phyloP scores from a whole-genome alignment of 1,139 yeast species.

The Yamadazyma aaseri region DNA sequence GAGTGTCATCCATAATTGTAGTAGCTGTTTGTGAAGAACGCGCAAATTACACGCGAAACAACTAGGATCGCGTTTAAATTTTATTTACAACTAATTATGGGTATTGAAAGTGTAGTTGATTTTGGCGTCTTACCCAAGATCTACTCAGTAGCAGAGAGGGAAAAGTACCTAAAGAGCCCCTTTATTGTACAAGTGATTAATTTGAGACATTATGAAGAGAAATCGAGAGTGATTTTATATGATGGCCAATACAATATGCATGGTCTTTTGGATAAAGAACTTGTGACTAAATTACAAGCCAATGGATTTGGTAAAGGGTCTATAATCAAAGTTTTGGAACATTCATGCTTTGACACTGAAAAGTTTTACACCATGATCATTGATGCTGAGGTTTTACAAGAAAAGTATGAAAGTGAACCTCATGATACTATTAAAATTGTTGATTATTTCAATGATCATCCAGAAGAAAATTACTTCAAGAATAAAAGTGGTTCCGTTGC shows the following conservation, averaged over 20 bases:
- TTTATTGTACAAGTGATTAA: slow-evolving; percentile 48
- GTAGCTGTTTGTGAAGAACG: too few relatives aligned
- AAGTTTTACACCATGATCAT: slow-evolving; percentile 58
- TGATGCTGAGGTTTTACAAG: slow-evolving; percentile 46
- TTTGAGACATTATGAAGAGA: slow-evolving; percentile 41
- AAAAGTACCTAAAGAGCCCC: slow-evolving; percentile 26
- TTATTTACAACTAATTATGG: slow-evolving; percentile 6
- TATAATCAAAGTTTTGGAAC: slow-evolving; percentile 38
- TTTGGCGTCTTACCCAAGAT: slow-evolving; percentile 28
- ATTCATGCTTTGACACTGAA: slow-evolving; percentile 46
- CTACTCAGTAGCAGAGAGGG: slow-evolving; percentile 24
- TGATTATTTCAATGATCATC: slow-evolving; percentile 53
- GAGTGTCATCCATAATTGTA: slow-evolving; percentile 10
- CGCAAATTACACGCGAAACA: slow-evolving; percentile 1
- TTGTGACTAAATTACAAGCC: slow-evolving; percentile 50
- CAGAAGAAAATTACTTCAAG: slow-evolving; percentile 45
- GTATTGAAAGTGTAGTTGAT: slow-evolving; percentile 14
- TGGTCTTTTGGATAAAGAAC: slow-evolving; percentile 62
- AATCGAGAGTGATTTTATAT: slow-evolving; percentile 54
- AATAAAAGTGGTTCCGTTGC: slow-evolving; percentile 10
- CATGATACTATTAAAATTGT: slow-evolving; percentile 45
- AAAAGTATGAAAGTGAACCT: slow-evolving; percentile 41
- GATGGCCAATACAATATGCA: slow-evolving; percentile 67
- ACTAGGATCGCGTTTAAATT: slow-evolving; percentile 2
- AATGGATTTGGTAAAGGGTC: slow-evolving; percentile 39